Conservation (phyloP, 2,329 filamentous ascomycete genomes). For the Hypoxylon sp. region DNA sequence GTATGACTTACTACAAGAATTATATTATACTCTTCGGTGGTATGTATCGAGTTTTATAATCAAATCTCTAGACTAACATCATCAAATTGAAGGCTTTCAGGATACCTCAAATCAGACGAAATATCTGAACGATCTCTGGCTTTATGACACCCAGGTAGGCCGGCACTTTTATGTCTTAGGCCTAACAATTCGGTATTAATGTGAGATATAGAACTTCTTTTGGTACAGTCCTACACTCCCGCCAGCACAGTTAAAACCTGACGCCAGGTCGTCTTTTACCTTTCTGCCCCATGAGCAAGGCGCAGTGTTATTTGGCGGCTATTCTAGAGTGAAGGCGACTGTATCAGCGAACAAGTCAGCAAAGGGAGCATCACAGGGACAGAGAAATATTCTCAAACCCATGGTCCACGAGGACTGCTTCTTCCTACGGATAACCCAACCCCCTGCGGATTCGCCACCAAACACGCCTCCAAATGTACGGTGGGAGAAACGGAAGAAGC, state of each 20-base stretch:
- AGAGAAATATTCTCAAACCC: conserved; percentile 83
- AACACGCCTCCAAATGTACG: conserved; percentile 79
- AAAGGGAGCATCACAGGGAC: conserved; percentile 71
- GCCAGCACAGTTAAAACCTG: conserved; percentile 86
- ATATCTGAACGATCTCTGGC: conserved; percentile 93
- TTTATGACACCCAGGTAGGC: conserved; percentile 81
- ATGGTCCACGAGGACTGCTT: conserved; percentile 96
- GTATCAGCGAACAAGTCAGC: conserved; percentile 73
- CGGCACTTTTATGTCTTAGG: neutral
- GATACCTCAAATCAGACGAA: conserved; percentile 96
- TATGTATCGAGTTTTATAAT: conserved; percentile 33
- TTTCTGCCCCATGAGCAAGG: conserved; percentile 91
- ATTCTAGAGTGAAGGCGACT: conserved; percentile 88
- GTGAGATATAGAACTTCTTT: conserved; percentile 73
- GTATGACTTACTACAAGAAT: conserved; percentile 98
- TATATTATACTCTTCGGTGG: conserved; percentile 95
- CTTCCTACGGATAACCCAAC: conserved; percentile 85
- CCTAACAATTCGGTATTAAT: conserved; percentile 32
- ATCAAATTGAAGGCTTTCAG: conserved; percentile 75
- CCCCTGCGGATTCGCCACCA: conserved; percentile 74
- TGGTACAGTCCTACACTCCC: conserved; percentile 86
- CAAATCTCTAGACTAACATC: conserved; percentile 33
- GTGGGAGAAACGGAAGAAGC: conserved; percentile 95
- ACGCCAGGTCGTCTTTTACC: conserved; percentile 91
- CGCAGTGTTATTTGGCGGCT: conserved; percentile 92